Evolutionary conservation across 495 filamentous ascomycete genomes (phyloP), one percentile per base, ranked within the genome.

Genomic region (Hyaloscypha hepaticicola): DNA sequence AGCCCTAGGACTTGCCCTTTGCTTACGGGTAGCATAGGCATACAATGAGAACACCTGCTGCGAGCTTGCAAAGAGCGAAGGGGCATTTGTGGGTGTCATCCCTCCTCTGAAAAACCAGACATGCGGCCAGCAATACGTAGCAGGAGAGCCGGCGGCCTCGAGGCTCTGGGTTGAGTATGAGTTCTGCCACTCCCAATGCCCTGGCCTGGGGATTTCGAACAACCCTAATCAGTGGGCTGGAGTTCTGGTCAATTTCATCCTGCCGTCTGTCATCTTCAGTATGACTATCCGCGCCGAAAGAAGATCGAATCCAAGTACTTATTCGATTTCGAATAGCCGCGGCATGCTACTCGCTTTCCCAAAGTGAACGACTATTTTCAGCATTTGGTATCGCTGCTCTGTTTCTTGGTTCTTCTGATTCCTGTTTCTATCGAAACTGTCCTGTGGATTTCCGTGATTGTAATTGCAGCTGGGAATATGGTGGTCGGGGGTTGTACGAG

Each of bases 191-290:
- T 21, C 52, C 9, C 7, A 66, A 45, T 73, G 71, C 38, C 12
- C 49, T 19, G 71, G 71, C 14, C 67, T 63, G 29, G 45, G 19
- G n/a, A 48, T 66, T 24, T 66, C 64, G 28, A 48, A 67, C 24
- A 26, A 41, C 29, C 63, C 65, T 5, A 64, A 22, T 12, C 56
- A 58, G 38, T 73, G 62, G 61, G 69, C 67, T 12, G 50, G 34
- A 7, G 67, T 70, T 2, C 51, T 73, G 1, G 34, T 70, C 31
- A 61, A 69, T 31, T 72, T 70, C 62, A 73, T 73, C 19, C 52
- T 73, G 24, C 69, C 71, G 7, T 61, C 67, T 12, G 67, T 73
- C 52, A 68, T 73, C n/a, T 73, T 73, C 57, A 72, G 69, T 55
- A 72, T 72, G 71, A 72, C 70, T 11, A 66, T 73, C 29, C 71